Evolutionary conservation across 345 rosid species (phyloP).

Genomic region (Salix udensis): DNA sequence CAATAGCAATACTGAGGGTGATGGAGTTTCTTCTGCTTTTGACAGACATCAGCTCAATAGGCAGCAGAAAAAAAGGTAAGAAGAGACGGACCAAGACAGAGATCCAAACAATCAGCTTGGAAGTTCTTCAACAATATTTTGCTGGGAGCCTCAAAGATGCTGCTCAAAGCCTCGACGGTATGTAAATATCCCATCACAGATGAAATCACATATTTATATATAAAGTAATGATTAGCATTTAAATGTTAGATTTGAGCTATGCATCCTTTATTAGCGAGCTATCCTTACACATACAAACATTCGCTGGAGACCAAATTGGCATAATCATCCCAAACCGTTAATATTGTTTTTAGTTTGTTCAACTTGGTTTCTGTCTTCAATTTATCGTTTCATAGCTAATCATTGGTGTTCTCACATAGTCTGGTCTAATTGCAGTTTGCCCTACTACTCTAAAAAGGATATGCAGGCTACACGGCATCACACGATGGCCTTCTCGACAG

Average conservation of each 20-base stretch:
- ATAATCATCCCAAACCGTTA: neutral
- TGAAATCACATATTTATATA: slow-evolving; percentile 12
- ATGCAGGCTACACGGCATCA: slow-evolving; percentile 88
- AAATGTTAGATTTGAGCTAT: neutral
- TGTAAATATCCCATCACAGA: slow-evolving; percentile 24
- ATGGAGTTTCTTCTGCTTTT: slow-evolving; percentile 28
- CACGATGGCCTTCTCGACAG: slow-evolving; percentile 92
- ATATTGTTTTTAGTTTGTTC: neutral
- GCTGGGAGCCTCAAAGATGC: slow-evolving; percentile 98
- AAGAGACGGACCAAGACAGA: slow-evolving; percentile 71
- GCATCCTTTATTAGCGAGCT: neutral
- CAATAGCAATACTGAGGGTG: slow-evolving; percentile 29
- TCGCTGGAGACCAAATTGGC: neutral
- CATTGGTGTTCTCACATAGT: slow-evolving; percentile 9
- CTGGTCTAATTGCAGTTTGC: slow-evolving; percentile 61
- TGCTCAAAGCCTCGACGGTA: slow-evolving; percentile 90
- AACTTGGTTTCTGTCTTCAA: neutral
- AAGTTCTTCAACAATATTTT: slow-evolving; percentile 77
- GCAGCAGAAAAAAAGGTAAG: slow-evolving; percentile 49
- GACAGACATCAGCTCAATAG: slow-evolving; percentile 22
- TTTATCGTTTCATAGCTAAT: neutral
- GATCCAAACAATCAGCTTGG: slow-evolving; percentile 70
- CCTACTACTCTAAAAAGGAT: slow-evolving; percentile 96
- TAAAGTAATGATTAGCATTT: neutral
- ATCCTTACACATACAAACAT: neutral